Evolutionary conservation across 2,329 filamentous ascomycete species (phyloP), one percentile per base, ranked within the genome.

Genomic region (Colletotrichum neosansevieriae): DNA sequence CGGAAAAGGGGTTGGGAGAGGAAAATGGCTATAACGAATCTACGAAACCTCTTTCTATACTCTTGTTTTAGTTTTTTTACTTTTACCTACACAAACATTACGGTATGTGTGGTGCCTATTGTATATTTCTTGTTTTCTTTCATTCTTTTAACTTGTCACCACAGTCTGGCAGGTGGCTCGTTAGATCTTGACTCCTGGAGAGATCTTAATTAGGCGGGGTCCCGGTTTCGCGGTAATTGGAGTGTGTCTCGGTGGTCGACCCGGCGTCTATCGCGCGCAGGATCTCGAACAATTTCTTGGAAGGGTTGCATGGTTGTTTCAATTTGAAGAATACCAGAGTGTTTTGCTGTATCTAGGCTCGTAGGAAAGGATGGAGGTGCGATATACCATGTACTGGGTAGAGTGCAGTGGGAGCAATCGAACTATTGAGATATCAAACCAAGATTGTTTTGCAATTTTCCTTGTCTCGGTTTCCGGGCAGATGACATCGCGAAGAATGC

Each of bases 11-110:
- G 56, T 53, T 5, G 32, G 34, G 54, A 13, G 61, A 59, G 54
- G 6, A 60, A 59, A 45, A 65, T 44, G 65, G 69, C 50, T 38
- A 49, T 70, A 21, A 70, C 56, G 69, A 70, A 63, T 70, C 57
- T 69, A 70, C 24, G 69, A 70, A 53, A 49, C 38, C 45, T 17
- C 53, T 62, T 53, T 58, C 63, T 54, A 62, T 58, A 44, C 58
- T 58, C 42, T 53, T 44, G 29, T 19, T 29, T 56, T 61, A 53
- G 36, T 24, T n/a, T n/a, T n/a, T n/a, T 56, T 66, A 45, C n/a
- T 47, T 54, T 59, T 29, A 24, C 60, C n/a, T 38, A 29, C 29
- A 40, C 38, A 17, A 10, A 15, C 24, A 36, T 40, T 7, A n/a
- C 38, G 34, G 15, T 34, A 47, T 19, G 19, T 34, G 40, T 21